Conservation (phyloP, 2,329 filamentous ascomycete genomes). For the Penicillium sp. region DNA sequence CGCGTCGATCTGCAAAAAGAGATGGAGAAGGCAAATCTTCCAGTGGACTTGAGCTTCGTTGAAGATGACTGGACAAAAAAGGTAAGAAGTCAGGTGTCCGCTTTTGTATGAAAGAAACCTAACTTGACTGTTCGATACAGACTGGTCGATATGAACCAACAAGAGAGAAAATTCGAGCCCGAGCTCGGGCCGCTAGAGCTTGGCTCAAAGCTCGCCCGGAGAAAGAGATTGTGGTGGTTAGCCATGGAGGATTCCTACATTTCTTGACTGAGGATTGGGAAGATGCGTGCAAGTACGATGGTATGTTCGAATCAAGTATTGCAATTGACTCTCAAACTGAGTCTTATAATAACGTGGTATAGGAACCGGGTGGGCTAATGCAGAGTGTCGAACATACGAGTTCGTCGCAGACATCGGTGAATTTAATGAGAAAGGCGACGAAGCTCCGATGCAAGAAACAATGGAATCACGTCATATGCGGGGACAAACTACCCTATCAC, state of each 20-base stretch:
- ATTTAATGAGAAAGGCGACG: neutral
- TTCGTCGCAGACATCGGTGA: constrained; percentile 40
- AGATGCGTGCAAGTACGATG: constrained; percentile 46
- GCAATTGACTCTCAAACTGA: neutral
- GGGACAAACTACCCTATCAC: neutral
- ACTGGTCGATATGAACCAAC: constrained; percentile 41
- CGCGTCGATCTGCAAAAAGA: constrained; percentile 56
- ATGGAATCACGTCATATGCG: constrained; percentile 9
- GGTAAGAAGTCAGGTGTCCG: neutral
- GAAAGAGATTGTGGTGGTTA: constrained; percentile 8
- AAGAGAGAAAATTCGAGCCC: constrained; percentile 14
- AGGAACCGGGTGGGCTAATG: constrained; percentile 71
- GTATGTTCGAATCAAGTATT: constrained; percentile 20
- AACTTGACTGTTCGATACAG: constrained; percentile 33
- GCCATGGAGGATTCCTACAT: constrained; percentile 6
- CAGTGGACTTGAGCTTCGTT: constrained; percentile 53
- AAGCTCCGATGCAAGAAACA: constrained; percentile 6
- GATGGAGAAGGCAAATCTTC: constrained; percentile 50
- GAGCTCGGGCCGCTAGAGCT: neutral
- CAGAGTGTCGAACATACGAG: constrained; percentile 65
- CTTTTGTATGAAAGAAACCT: neutral
- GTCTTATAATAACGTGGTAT: neutral
- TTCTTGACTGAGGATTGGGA: constrained; percentile 52
- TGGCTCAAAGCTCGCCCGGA: constrained; percentile 9
- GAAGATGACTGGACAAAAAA: constrained; percentile 7